Conservation (phyloP, 2,329 filamentous ascomycete species). For the Myriosclerotinia scirpicola region DNA sequence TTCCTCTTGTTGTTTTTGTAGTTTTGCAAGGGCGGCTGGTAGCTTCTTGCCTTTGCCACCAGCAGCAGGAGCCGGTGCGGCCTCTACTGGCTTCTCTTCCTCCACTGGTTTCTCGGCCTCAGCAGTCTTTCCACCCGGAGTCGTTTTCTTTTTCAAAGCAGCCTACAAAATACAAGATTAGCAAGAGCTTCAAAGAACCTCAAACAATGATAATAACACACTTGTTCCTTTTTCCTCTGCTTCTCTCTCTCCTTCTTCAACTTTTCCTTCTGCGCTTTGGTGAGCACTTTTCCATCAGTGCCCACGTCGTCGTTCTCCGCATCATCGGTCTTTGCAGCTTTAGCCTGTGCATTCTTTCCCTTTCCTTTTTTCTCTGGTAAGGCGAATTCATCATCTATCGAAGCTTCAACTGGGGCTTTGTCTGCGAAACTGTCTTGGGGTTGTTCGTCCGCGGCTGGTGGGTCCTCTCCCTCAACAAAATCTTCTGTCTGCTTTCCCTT, state of each 20-base stretch:
- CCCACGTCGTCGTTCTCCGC: slow-evolving; percentile 52
- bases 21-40: slow-evolving; percentile 66
- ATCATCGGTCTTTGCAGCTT: slow-evolving; percentile 45
- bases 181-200: slow-evolving; percentile 17
- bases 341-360: slow-evolving; percentile 56
- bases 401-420: slow-evolving; percentile 80
- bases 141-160: slow-evolving; percentile 82
- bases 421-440: slow-evolving; percentile 50
- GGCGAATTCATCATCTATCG: slow-evolving; percentile 81
- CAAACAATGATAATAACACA: slow-evolving; percentile 44
- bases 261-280: slow-evolving; percentile 98
- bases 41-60: slow-evolving; percentile 88
- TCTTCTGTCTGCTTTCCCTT: slow-evolving; percentile 66
- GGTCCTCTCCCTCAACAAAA: slow-evolving; percentile 67
- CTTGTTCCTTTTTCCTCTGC: slow-evolving; percentile 97
- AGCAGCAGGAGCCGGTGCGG: slow-evolving; percentile 45
- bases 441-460: slow-evolving; percentile 43
- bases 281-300: slow-evolving; percentile 71
- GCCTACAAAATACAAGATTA: slow-evolving; percentile 40
- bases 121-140: slow-evolving; percentile 54
- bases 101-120: slow-evolving; percentile 55
- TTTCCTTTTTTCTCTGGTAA: slow-evolving; percentile 72
- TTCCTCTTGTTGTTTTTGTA: slow-evolving; percentile 84
- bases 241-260: slow-evolving; percentile 98
- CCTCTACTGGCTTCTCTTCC: slow-evolving; percentile 50